Base-by-base conservation (phyloP, 768 basidiomycete species). In the Kwoniella dejecticola region DNA sequence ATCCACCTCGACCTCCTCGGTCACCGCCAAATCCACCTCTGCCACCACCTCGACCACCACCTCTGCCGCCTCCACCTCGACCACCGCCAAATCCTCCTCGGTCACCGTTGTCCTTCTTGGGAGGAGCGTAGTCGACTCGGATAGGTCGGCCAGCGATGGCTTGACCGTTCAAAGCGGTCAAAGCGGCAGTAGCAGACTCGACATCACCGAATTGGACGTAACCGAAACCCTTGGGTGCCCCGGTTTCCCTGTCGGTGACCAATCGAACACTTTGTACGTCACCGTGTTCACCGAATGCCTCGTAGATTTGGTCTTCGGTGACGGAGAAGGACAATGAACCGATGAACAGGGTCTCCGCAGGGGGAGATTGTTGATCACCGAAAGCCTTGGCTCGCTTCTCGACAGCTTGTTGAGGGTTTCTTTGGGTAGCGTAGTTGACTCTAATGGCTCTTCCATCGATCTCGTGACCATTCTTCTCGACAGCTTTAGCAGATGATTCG, bases 161-260 rank as follows among this genome's bases (percentile, higher is more conserved):
- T 59, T 82, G 79, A 30, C 90, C 89, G 40, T 84, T 83, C 26
- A 85, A 82, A 3, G 84, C 85, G 69, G 84, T 86, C 62, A 86
- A 85, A 2, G 95, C 95, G 75, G 87, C 87, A 81, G 87, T 88
- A 11, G 96, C 90, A 55, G 84, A 81, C 26, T 87, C 89, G 38
- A 91, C 72, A 69, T 88, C 87, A 67, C 87, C 85, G 79, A 94
- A 96, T 79, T 97, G 92, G 74, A 99, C 89, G 80, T 98, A 98
- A 21, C 87, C 96, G 80, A 95, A 98, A 72, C 96, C 96, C 80
- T 97, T 98, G 46, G 90, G 87, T 63, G 83, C 84, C 27, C 92
- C 93, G 6, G 89, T 84, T 50, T 99, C 96, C 67, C 90, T 84
- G 79, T 98, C 93, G 38, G 93, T 96, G 29, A 93, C 92, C 50